Base-by-base conservation (phyloP, 2,329 filamentous ascomycete genomes). In the Ceratocystis eucalypticola region DNA sequence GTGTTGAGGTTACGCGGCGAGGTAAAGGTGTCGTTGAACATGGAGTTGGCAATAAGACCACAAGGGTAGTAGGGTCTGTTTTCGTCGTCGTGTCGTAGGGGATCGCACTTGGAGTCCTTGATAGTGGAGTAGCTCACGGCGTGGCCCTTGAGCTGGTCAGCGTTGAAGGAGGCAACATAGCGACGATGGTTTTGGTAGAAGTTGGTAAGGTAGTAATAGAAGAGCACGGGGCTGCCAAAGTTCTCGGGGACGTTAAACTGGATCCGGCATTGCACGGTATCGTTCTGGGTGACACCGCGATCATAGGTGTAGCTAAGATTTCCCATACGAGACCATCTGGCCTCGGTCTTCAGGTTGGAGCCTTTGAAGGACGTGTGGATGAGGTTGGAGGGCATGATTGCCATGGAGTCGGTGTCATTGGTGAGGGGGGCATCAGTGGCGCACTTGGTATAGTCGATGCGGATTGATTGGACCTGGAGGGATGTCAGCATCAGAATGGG, bases 171-270 rank as follows among this genome's bases (percentile, higher is more conserved):
- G 73, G 91, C 89, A 68, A 96, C 94, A 71, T 99, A 99, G 75
- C 93, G 87, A 70, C 94, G 88, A 74, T 99, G 94, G 74, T 99
- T 99, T 77, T 99, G 94, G 79, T 97, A 97, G 78, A 99, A 99
- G 77, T 97, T 96, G 67, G 91, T 93, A 69, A 99, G 85, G 71
- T 88, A 88, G 76, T 99, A 99, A 79, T 96, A 99, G 76, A 97
- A 85, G 69, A 93, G 83, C 10, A 99, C 89, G 0, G 93, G 91
- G 0, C 91, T 84, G 2, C 82, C 80, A 76, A 99, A 87, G 67
- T 85, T 79, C 71, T 93, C 87, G 1, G 91, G 90, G 7, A 96
- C 85, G 45, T 83, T 79, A 76, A 97, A 96, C 69, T 84, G 80
- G 66, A 99, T 76, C 41, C 82, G 82, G 81, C 94, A 99, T 76